phyloP scores from a whole-genome alignment of 139 green algal genomes.

The Penium margaritaceum region DNA sequence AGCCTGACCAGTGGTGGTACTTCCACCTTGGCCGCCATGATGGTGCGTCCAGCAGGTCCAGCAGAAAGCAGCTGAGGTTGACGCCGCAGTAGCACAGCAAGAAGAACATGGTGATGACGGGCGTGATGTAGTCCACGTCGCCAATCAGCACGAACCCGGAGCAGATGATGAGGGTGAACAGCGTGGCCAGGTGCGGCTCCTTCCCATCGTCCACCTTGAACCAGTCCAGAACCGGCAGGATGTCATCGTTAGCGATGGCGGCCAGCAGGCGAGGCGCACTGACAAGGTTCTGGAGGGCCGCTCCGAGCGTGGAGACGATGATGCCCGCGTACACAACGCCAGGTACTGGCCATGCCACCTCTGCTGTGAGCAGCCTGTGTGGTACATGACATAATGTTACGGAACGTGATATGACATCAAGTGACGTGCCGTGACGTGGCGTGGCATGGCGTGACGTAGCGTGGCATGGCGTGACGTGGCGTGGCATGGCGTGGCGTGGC shows the following conservation, averaged over 20 bases:
- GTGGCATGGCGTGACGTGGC: too few species aligned
- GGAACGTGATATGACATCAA: too few species aligned
- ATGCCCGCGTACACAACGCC: constrained; percentile 32
- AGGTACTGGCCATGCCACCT: constrained; percentile 24
- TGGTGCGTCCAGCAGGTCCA: constrained; percentile 20
- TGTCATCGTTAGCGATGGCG: constrained; percentile 37
- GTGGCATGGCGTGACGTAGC: too few species aligned
- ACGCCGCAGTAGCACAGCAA: constrained; percentile 37
- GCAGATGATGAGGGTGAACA: constrained; percentile 16
- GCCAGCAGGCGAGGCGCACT: constrained; percentile 29
- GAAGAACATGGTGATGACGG: constrained; percentile 45
- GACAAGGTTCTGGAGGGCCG: constrained; percentile 30
- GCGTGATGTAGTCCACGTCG: constrained; percentile 33
- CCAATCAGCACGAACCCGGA: constrained; percentile 7
- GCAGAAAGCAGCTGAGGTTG: constrained; percentile 33
- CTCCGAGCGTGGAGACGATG: constrained; percentile 38
- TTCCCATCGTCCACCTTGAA: constrained; percentile 12
- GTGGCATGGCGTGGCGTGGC: too few species aligned
- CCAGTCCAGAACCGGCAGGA: neutral
- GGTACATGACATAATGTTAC: too few species aligned
- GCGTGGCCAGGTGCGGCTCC: constrained; percentile 11
- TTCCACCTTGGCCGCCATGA: constrained; percentile 33
- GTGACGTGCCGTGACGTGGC: too few species aligned
- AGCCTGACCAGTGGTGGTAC: constrained; percentile 20
- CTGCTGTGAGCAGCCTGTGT: constrained; percentile 12